Evolutionary conservation across 148 eudicot genomes (phyloP).

Genomic region (Vaccinium corymbosum): DNA sequence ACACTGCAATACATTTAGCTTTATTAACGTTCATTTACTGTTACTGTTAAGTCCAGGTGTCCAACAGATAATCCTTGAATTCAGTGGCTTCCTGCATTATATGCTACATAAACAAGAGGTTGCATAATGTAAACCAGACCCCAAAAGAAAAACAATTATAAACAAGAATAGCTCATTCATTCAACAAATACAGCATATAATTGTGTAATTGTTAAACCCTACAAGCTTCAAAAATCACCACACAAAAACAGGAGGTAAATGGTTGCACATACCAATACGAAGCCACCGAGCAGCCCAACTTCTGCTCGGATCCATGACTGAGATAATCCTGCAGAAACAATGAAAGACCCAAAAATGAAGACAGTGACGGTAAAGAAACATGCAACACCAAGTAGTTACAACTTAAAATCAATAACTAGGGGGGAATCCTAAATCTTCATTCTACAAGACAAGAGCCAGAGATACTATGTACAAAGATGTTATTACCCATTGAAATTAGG

Average conservation of each 20-base stretch:
- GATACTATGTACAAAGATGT: background rate
- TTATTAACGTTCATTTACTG: background rate
- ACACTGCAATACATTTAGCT: background rate
- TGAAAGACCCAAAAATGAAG: background rate
- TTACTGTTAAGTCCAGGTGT: background rate
- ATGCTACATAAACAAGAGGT: background rate
- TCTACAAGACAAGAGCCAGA: background rate
- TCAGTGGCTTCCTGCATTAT: background rate
- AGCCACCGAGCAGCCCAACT: conserved; percentile 99
- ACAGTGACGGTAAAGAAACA: background rate
- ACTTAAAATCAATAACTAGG: background rate
- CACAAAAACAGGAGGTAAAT: background rate
- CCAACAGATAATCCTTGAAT: background rate
- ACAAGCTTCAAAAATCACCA: background rate
- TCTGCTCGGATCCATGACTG: conserved; percentile 85
- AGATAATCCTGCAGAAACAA: conserved; percentile 53
- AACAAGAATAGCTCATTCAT: background rate
- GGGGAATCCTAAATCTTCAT: background rate
- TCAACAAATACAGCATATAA: background rate
- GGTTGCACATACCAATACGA: conserved; percentile 58
- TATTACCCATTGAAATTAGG: conserved; percentile 87
- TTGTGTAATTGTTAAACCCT: background rate
- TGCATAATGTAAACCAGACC: background rate
- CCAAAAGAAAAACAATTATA: background rate
- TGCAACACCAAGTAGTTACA: background rate